These are phyloP conservation scores for Melampsora americana DNA, from an alignment of 1,284 basidiomycete species.

Conservation along the genomic window DNA sequence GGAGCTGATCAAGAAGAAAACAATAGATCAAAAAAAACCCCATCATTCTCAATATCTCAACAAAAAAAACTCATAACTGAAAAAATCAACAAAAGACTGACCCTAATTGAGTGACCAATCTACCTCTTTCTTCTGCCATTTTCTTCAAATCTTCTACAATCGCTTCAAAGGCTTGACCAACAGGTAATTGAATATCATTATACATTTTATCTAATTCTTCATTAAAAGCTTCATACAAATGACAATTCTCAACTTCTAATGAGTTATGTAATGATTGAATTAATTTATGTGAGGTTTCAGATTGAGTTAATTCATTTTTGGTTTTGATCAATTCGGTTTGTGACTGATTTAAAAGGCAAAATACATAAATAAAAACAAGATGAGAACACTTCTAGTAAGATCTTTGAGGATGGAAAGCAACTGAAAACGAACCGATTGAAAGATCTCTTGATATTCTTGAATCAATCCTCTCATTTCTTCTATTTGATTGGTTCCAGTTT, in stretches of 20 bases:
- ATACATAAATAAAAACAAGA: not conserved
- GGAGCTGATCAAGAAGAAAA: too few species aligned
- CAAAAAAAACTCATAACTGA: constrained; percentile 10
- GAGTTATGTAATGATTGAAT: not conserved
- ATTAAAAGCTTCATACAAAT: constrained; percentile 39
- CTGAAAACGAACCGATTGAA: not conserved
- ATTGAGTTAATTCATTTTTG: too few species aligned
- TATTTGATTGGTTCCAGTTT: not conserved
- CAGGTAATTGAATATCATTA: constrained; percentile 31
- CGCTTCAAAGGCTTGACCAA: constrained; percentile 1
- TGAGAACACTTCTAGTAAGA: not conserved
- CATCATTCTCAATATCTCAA: too few species aligned
- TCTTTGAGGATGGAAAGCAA: not conserved
- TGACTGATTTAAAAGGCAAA: too few species aligned
- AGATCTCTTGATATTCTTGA: not conserved
- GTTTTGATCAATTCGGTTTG: too few species aligned
- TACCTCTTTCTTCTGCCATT: constrained; percentile 13
- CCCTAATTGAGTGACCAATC: constrained; percentile 24
- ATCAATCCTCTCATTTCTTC: not conserved
- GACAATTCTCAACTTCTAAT: constrained; percentile 32
- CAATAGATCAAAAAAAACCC: too few species aligned
- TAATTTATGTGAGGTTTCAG: not conserved
- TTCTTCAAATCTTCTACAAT: constrained; percentile 24
- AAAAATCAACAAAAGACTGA: not conserved
- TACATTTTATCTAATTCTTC: constrained; percentile 44